Conservation (phyloP, 2,329 filamentous ascomycete genomes). For the Sodiomyces alkalinus region DNA sequence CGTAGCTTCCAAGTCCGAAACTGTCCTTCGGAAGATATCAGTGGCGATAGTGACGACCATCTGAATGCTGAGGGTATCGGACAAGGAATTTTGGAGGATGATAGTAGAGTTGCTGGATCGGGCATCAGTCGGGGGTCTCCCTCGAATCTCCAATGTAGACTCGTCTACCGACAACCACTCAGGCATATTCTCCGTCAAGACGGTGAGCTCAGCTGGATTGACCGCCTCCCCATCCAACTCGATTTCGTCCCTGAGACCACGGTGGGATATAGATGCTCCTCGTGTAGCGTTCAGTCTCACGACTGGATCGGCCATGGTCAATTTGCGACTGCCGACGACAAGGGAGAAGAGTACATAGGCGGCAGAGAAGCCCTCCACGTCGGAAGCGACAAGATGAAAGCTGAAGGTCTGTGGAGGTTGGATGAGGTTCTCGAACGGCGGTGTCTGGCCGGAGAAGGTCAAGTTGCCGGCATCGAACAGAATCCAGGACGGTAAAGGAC, state of each 20-base stretch:
- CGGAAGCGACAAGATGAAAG: conserved; percentile 61
- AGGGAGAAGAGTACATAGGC: conserved; percentile 53
- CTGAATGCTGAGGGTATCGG: conserved; percentile 41
- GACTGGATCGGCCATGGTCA: conserved; percentile 45
- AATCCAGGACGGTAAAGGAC: conserved; percentile 77
- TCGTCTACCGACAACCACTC: conserved; percentile 56
- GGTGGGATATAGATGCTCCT: conserved; percentile 36
- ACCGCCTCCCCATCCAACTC: conserved; percentile 41
- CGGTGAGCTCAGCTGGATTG: conserved; percentile 32
- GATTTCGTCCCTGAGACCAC: conserved; percentile 33
- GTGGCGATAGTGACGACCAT: conserved; percentile 23
- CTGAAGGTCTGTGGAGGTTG: conserved; percentile 58
- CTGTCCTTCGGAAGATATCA: conserved; percentile 22
- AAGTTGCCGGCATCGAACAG: conserved; percentile 51
- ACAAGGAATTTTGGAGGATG: conserved; percentile 40
- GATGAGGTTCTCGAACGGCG: conserved; percentile 44
- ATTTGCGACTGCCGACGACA: conserved; percentile 52
- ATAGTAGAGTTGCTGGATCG: conserved; percentile 48
- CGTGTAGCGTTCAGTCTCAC: conserved; percentile 42
- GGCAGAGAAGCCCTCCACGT: conserved; percentile 63
- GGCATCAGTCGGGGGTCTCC: conserved; percentile 45
- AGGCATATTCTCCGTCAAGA: conserved; percentile 38
- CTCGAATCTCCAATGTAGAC: conserved; percentile 44
- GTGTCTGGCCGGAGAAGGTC: conserved; percentile 57
- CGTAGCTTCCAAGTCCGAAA: conserved; percentile 22